Conservation (phyloP, 768 basidiomycete species). For the Trametopsis cervina region DNA sequence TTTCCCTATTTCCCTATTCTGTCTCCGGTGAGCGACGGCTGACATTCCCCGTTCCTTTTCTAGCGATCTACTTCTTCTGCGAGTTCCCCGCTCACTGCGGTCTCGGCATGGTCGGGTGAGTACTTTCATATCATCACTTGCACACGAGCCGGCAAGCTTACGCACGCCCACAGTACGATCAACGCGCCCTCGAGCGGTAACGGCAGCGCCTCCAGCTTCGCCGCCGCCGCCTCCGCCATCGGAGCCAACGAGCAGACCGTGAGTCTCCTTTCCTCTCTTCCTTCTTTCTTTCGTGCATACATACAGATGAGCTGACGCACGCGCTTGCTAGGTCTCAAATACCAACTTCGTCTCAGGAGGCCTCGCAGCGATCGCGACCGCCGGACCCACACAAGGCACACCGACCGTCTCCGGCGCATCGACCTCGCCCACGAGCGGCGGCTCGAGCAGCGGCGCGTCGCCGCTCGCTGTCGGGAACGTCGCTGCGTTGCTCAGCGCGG, state of each 20-base stretch:
- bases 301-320: neutral
- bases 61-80: constrained; percentile 52
- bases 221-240: constrained; percentile 30
- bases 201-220: constrained; percentile 33
- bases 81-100: constrained; percentile 41
- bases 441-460: constrained; percentile 5
- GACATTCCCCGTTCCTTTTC: no score
- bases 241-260: constrained; percentile 28
- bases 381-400: constrained; percentile 11
- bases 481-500: constrained; percentile 3
- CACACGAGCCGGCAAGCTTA: neutral
- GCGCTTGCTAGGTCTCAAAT: constrained; percentile 15
- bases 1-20: no score
- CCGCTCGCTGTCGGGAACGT: constrained; percentile 1
- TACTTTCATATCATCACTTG: constrained; percentile 4
- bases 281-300: constrained; percentile 4
- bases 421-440: constrained; percentile 10
- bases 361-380: constrained; percentile 16
- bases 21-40: no score
- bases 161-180: constrained; percentile 22
- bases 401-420: constrained; percentile 13
- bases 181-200: constrained; percentile 38
- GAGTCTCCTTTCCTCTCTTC: constrained; percentile 13
- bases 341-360: constrained; percentile 20
- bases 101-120: constrained; percentile 37